Evolutionary conservation across 148 eudicot genomes (phyloP), one percentile per base, ranked within the genome.

Genomic region (Chenopodium formosanum): DNA sequence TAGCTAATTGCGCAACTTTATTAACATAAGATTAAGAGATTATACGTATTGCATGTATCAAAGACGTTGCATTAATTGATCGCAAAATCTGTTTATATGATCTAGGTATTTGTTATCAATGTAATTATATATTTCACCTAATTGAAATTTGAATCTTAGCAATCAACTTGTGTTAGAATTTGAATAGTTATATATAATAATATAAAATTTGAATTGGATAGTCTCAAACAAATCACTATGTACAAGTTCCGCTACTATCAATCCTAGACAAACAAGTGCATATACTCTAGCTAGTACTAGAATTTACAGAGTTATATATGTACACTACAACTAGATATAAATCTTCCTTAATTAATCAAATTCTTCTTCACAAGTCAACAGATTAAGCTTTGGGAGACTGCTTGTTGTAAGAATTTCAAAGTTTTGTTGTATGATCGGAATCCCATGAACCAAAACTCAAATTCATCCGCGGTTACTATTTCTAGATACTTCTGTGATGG

Each of bases 371-470:
- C 22, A 34, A 48, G 37, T 47, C 44, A 67, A n/a, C 47, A 65
- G 47, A 71, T 62, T 53, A 78, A 47, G 72, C 13, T 32, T 74
- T 74, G 50, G 37, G 78, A 72, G 34, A 83, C 50, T 20, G 86
- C 86, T 47, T 83, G 80, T 27, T 81, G 84, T n/a, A 86, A 34
- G 4, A 82, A 73, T 69, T 74, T 84, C 20, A 84, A 70, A 5
- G 86, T 85, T 48, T 79, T 89, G 69, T 62, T 83, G 63, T 84
- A 74, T 79, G 9, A 80, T 19, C 37, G 37, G 65, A 89, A 78
- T 13, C 86, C 89, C 81, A 83, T 82, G 58, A 88, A 88, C 90
- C 89, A 86, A 70, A 88, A 88, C 63, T 83, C 87, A 31, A 80
- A 86, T 13, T 88, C 79, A 52, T 88, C 88, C 3, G 73, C 46